Base-by-base conservation (phyloP, 148 eudicot genomes). In the Vaccinium corymbosum region DNA sequence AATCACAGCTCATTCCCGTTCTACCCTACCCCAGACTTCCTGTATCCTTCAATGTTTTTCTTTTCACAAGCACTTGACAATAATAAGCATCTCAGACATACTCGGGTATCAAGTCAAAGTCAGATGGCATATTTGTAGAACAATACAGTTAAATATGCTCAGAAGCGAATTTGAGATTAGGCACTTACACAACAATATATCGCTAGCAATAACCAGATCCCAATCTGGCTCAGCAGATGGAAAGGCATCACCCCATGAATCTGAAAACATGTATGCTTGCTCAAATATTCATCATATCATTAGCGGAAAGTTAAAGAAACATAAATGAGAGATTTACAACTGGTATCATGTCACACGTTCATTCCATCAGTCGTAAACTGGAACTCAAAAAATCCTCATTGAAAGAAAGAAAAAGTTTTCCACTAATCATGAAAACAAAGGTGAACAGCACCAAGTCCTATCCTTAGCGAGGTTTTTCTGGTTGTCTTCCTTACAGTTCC, bases 151-250 rank as follows among this genome's bases (percentile, higher is more conserved):
- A 12, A 25, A 35, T 8, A 9, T 20, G 38, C 35, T 15, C 56
- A 81, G 62, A 51, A 82, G 46, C 52, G 15, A 51, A 51, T 16
- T 32, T 73, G 15, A 83, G 82, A 85, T 42, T 38, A 64, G 61
- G 83, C 22, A 89, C 98, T 96, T 90, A 96, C 98, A 97, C 51
- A 97, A 79, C 81, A 97, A 93, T 82, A 97, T 94, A 86, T 97
- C 99, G 84, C 99, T 97, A 81, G 98, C 97, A 86, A 94, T 93
- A 78, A 97, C 80, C 86, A 97, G 88, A 90, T 94, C 97, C 97
- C 98, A 97, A 57, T 92, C 90, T 38, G 98, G 90, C 52, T 73
- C 80, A 53, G 91, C 76, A 85, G 70, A 82, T 72, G 94, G 91
- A 85, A 97, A 93, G 76, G 85, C 82, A 56, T 97, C 95, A 22